A percentile compares a stretch with the other conserved stretches of the same genome.
phyloP scores from a whole-genome alignment of 495 filamentous ascomycete genomes.

The Saxispiralis lemnorum region DNA sequence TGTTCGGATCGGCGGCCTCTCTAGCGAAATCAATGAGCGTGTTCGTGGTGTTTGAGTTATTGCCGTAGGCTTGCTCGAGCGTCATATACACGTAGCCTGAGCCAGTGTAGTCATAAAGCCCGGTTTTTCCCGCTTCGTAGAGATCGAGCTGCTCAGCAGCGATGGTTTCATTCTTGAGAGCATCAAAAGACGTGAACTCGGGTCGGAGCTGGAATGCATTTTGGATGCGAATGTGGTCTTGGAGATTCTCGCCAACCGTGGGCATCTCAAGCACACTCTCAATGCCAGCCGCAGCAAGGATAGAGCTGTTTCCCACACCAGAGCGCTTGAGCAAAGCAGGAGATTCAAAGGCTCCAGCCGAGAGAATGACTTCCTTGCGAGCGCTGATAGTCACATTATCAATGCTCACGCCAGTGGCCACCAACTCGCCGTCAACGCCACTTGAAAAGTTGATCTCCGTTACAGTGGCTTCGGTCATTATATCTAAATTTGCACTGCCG shows the following conservation, averaged over 20 bases:
- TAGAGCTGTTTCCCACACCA: constrained; percentile 12
- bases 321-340: constrained; percentile 18
- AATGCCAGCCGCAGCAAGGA: constrained; percentile 7
- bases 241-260: constrained; percentile 17
- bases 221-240: constrained; percentile 17
- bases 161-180: constrained; percentile 3
- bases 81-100: too few relatives aligned
- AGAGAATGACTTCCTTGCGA: constrained; percentile 22
- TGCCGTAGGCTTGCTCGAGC: too few relatives aligned
- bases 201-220: constrained; percentile 10
- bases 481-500: constrained; percentile 3
- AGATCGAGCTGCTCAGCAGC: constrained; percentile 11
- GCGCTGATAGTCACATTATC: constrained; percentile 16
- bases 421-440: too few relatives aligned
- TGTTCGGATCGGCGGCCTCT: too few relatives aligned
- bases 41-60: neutral
- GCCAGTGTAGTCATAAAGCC: constrained; percentile 13
- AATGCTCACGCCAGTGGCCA: constrained; percentile 10
- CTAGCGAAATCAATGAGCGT: too few relatives aligned
- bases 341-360: constrained; percentile 19
- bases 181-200: constrained; percentile 14
- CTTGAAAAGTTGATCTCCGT: constrained; percentile 1
- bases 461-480: constrained; percentile 1
- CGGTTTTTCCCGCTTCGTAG: constrained; percentile 5
- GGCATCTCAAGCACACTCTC: constrained; percentile 7